Base-by-base conservation (phyloP, 169 alveolate genomes). In the Cyclospora cayetanensis region DNA sequence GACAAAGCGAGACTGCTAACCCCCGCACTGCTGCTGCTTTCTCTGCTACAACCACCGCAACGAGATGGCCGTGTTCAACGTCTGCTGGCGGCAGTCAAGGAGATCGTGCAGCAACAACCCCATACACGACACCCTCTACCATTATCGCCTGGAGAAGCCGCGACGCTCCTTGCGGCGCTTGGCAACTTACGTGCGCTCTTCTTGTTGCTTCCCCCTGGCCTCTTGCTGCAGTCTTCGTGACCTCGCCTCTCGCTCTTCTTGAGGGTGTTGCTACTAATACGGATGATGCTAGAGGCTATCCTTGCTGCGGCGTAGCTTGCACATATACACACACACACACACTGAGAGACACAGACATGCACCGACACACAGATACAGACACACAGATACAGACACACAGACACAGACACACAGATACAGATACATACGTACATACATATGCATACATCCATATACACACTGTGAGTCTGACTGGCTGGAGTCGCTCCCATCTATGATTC, bases 61-160 rank as follows among this genome's bases (percentile, higher is more conserved):
- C n/a, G 83, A 41, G 83, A 70, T 55, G 11, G 25, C n/a, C 83
- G 50, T 31, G 52, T 70, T 15, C 83, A 35, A 29, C 83, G 83
- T 5, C 53, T 70, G 35, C 12, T 70, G 46, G n/a, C 27, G 15
- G 35, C 1, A 20, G 72, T n/a, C 5, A 12, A 15, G 5, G 83
- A 31, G 55, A 39, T 55, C 15, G 39, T 34, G 20, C 83, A 70
- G 31, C 83, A 39, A 55, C 83, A 70, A 55, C 35, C 15, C 25
- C 60, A 46, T 0, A 15, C 60, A 22, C 77, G 1, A 42, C 1
- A 1, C n/a, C 72, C 31, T 29, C 22, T 35, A 37, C 35, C 50
- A n/a, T 39, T 35, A 18, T 37, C 83, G 31, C 83, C 83, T 15
- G 83, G 83, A n/a, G 83, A 70, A 35, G 34, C 60, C 29, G 83